Base-by-base conservation (phyloP, 345 rosid genomes). In the Syzygium aromaticum region DNA sequence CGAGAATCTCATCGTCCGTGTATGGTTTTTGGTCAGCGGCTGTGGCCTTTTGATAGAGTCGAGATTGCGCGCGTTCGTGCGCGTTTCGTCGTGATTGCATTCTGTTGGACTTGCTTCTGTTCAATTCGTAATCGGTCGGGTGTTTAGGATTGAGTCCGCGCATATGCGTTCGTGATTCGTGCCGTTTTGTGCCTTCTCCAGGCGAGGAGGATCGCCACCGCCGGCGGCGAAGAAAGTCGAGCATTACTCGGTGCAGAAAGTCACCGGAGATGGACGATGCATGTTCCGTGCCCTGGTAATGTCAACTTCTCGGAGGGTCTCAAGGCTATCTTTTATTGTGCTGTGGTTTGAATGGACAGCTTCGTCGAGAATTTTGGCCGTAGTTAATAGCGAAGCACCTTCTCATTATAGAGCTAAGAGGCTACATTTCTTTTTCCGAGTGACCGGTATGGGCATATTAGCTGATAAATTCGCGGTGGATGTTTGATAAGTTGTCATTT, bases 211-310 rank as follows among this genome's bases (percentile, higher is more conserved):
- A 28, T 89, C 91, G 10, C 46, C 33, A 0, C n/a, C n/a, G n/a
- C 33, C 67, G 46, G 93, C 94, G 6, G 86, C 87, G 88, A 95
- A 93, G 84, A 97, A 95, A 87, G 88, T 90, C 49, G 99, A 96
- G 93, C 92, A 88, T 38, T 93, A 90, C 87, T 94, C 96, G 4
- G 95, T 97, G 59, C 95, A 93, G 83, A 94, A 91, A 91, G 94
- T 97, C 80, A 93, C 94, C 43, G 98, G 99, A 4, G 98, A 96
- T 86, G 99, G 98, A 9, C 95, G 98, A 85, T 97, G 99, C 89
- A 90, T 97, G 15, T 97, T 97, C 88, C 96, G 98, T 87, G 97
- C n/a, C n/a, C n/a, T n/a, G n/a, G n/a, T n/a, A n/a, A n/a, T n/a
- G n/a, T n/a, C n/a, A n/a, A n/a, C n/a, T n/a, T n/a, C n/a, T n/a